A percentile compares a stretch with the other conserved stretches of the same genome.
These are phyloP conservation scores for Haematococcus sp. DNA, from an alignment of 139 green algal species.

Conservation along the genomic window DNA sequence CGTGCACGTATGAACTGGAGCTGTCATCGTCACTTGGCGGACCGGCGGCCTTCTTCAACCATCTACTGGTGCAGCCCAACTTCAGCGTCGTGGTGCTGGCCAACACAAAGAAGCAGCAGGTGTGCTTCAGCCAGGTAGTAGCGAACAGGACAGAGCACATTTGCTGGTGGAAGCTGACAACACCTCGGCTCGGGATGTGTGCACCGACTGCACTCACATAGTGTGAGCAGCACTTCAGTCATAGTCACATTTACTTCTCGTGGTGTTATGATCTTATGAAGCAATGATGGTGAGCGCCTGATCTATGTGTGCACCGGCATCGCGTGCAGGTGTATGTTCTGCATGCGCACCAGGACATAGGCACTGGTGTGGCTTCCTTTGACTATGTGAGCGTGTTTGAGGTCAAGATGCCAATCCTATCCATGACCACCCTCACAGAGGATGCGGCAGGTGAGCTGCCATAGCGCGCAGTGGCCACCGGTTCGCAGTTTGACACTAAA, in stretches of 20 bases:
- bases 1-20: too few relatives aligned
- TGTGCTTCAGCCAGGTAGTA: background rate
- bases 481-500: too few relatives aligned
- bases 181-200: background rate
- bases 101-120: constrained; percentile 52
- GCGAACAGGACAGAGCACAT: too few relatives aligned
- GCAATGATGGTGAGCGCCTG: too few relatives aligned
- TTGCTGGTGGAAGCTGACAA: background rate
- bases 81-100: constrained; percentile 70
- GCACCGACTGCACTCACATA: too few relatives aligned
- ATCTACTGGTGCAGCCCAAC: constrained; percentile 41
- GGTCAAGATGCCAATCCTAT: constrained; percentile 78
- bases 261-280: too few relatives aligned
- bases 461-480: too few relatives aligned
- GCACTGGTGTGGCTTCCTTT: constrained; percentile 29
- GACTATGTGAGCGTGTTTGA: constrained; percentile 68
- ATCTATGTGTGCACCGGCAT: too few relatives aligned
- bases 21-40: background rate
- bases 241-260: too few relatives aligned
- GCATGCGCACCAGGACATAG: constrained; percentile 34
- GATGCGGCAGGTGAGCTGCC: background rate
- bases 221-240: too few relatives aligned
- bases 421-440: constrained; percentile 44
- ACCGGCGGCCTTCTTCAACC: constrained; percentile 51
- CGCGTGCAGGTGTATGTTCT: constrained; percentile 72